phyloP scores from a whole-genome alignment of 78 protist genomes.

The Capsaspora owczarzaki region DNA sequence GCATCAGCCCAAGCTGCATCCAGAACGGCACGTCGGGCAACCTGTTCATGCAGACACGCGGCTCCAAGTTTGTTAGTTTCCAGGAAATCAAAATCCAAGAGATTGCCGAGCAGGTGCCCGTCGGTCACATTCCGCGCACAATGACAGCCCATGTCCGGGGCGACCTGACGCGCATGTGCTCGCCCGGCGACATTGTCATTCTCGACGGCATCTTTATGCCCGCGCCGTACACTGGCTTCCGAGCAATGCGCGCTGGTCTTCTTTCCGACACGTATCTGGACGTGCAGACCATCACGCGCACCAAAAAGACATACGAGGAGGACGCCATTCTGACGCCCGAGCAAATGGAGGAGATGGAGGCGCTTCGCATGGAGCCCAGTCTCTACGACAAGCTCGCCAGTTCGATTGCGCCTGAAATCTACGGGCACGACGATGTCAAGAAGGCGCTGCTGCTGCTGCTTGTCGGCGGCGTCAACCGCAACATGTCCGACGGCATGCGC shows the following conservation, averaged over 20 bases:
- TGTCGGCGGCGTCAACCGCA: slow-evolving; percentile 75
- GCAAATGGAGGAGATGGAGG: neutral
- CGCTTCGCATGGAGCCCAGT: neutral
- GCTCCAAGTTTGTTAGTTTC: slow-evolving; percentile 87
- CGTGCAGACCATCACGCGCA: slow-evolving; percentile 49
- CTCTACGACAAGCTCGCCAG: slow-evolving; percentile 55
- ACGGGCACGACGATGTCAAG: slow-evolving; percentile 95
- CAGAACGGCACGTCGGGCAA: slow-evolving; percentile 29
- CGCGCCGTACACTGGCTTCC: slow-evolving; percentile 52
- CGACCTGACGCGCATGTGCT: slow-evolving; percentile 66
- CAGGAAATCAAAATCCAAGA: slow-evolving; percentile 97
- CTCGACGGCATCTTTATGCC: slow-evolving; percentile 73
- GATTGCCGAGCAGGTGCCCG: slow-evolving; percentile 78
- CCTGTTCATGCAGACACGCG: slow-evolving; percentile 79
- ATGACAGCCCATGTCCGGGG: slow-evolving; percentile 78
- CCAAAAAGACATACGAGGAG: slow-evolving; percentile 66
- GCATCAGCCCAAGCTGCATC: slow-evolving; percentile 43
- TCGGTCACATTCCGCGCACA: slow-evolving; percentile 96
- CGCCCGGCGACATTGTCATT: slow-evolving; percentile 87
- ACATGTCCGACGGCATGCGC: slow-evolving; percentile 83
- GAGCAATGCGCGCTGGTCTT: slow-evolving; percentile 71
- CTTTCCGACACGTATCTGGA: slow-evolving; percentile 79
- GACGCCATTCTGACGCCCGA: neutral
- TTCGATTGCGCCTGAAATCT: slow-evolving; percentile 98
- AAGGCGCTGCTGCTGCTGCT: slow-evolving; percentile 89